These are phyloP conservation scores for Teunomyces cretensis DNA, from an alignment of 805 yeast genomes.

Conservation along the genomic window DNA sequence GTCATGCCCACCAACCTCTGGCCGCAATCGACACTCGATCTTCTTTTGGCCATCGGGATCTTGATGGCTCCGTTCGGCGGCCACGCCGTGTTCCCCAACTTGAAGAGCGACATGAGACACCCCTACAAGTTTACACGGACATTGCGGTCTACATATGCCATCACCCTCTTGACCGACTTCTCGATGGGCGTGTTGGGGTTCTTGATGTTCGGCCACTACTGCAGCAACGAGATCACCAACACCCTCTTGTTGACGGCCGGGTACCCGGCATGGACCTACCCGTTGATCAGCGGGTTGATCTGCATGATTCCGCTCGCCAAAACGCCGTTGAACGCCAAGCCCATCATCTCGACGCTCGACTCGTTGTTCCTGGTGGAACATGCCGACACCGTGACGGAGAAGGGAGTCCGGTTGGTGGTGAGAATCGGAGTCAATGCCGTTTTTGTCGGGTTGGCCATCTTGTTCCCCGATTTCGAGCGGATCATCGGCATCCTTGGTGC, in stretches of 20 bases:
- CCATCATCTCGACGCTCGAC: slow-evolving; percentile 40
- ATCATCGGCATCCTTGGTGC: slow-evolving; percentile 43
- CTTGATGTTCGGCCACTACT: slow-evolving; percentile 74
- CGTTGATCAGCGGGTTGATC: slow-evolving; percentile 30
- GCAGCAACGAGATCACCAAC: slow-evolving; percentile 75
- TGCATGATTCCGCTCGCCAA: slow-evolving; percentile 43
- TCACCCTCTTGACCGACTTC: slow-evolving; percentile 59
- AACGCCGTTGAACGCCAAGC: slow-evolving; percentile 38
- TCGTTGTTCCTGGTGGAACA: slow-evolving; percentile 15
- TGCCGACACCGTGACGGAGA: neutral
- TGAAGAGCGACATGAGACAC: slow-evolving; percentile 72
- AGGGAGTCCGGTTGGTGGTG: slow-evolving; percentile 7
- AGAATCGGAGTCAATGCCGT: slow-evolving; percentile 25
- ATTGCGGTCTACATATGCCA: slow-evolving; percentile 53
- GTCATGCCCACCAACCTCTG: slow-evolving; percentile 42
- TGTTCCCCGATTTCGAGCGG: slow-evolving; percentile 39
- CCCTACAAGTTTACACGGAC: slow-evolving; percentile 59
- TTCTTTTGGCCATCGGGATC: slow-evolving; percentile 58
- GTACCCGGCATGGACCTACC: slow-evolving; percentile 59
- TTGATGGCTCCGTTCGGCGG: slow-evolving; percentile 83
- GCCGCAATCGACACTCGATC: slow-evolving; percentile 31
- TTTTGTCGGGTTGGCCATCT: slow-evolving; percentile 23
- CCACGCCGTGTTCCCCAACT: slow-evolving; percentile 78
- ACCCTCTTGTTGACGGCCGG: slow-evolving; percentile 65
- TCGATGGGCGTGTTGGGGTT: slow-evolving; percentile 66